Percentiles rank a stretch among this genome's conserved stretches.
These are phyloP conservation scores for Solanum infundibuliforme DNA, from an alignment of 257 asterid species.

Conservation along the genomic window DNA sequence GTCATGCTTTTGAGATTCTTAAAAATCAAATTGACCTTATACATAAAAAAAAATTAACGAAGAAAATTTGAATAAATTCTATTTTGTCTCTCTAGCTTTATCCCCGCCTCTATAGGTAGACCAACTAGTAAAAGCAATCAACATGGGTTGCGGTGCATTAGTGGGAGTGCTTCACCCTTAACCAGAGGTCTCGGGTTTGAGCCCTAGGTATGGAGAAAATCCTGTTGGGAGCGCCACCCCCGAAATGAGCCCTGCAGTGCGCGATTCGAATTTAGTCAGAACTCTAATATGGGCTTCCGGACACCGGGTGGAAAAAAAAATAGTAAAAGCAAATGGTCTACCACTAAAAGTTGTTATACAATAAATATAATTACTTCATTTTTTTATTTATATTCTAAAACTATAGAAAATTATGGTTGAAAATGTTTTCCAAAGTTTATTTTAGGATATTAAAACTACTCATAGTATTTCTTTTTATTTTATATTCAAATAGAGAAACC, in stretches of 20 bases:
- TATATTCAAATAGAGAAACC: not conserved
- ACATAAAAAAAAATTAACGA: no score
- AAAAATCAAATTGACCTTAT: not conserved
- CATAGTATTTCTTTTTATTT: not conserved
- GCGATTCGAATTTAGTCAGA: no score
- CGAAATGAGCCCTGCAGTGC: no score
- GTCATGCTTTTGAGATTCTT: not conserved
- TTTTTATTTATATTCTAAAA: not conserved
- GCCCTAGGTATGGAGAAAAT: no score
- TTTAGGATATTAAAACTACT: not conserved
- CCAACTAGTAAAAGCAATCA: not conserved
- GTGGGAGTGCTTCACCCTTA: no score
- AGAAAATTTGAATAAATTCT: no score
- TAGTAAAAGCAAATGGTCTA: not conserved
- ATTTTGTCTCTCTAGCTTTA: rapidly evolving
- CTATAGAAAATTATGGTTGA: not conserved
- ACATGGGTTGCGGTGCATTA: no score
- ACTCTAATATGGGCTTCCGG: no score
- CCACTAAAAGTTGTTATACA: not conserved
- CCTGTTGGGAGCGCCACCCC: no score
- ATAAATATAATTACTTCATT: not conserved
- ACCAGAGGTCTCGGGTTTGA: no score
- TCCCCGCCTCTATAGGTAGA: not conserved
- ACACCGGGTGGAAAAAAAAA: no score
- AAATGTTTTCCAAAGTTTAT: not conserved